These are phyloP conservation scores for Cymbopogon flexuosus DNA, from an alignment of 202 grass and related monocot genomes.

Conservation along the genomic window DNA sequence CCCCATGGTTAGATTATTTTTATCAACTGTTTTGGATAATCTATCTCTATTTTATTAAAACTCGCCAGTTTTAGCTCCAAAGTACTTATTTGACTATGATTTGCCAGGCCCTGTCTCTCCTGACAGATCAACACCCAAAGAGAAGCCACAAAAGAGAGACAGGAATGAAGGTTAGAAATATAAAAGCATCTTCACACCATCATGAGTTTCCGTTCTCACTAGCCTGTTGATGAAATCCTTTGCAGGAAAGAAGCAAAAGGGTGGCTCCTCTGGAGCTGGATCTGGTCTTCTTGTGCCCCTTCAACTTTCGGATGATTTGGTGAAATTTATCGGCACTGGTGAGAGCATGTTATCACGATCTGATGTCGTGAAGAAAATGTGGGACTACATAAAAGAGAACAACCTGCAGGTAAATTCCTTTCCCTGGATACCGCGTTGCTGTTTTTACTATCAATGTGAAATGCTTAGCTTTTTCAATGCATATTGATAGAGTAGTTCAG, in stretches of 20 bases:
- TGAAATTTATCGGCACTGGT: conserved; percentile 89
- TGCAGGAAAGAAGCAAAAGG: conserved; percentile 60
- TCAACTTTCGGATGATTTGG: conserved; percentile 81
- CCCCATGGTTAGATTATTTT: conserved; percentile 23
- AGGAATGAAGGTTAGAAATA: conserved; percentile 72
- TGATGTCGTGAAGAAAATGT: conserved; percentile 87
- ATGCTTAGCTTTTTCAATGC: neutral
- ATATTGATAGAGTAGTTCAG: conserved; percentile 9
- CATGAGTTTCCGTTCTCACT: conserved; percentile 21
- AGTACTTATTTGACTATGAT: conserved; percentile 29
- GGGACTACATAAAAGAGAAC: conserved; percentile 92
- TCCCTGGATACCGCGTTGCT: conserved; percentile 20
- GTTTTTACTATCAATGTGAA: neutral
- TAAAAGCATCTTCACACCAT: conserved; percentile 5
- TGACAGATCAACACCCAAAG: conserved; percentile 66
- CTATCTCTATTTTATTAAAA: conserved; percentile 6
- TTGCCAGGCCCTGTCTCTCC: conserved; percentile 44
- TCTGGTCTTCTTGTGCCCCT: conserved; percentile 73
- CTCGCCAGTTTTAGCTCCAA: neutral
- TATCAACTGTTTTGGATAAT: neutral
- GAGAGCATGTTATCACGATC: conserved; percentile 78
- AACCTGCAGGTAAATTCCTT: conserved; percentile 73
- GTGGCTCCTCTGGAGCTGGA: conserved; percentile 50
- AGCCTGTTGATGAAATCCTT: conserved; percentile 31
- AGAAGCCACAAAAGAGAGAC: conserved; percentile 75